These are phyloP conservation scores for Kodamaea jinghongensis DNA, from an alignment of 805 yeast species.

Conservation along the genomic window DNA sequence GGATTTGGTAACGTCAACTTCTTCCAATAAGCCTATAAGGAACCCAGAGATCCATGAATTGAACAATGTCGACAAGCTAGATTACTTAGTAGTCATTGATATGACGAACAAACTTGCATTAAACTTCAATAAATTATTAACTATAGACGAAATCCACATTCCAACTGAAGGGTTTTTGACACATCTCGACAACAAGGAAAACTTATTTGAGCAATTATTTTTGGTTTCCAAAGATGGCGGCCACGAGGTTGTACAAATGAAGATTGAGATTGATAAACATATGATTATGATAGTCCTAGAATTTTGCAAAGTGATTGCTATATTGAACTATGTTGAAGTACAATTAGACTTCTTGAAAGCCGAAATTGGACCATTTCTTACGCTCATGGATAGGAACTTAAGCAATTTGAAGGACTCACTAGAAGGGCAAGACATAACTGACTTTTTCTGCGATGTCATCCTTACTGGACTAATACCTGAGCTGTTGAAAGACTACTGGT, in stretches of 20 bases:
- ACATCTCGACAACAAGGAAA: slow-evolving; percentile 19
- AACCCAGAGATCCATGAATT: slow-evolving; percentile 12
- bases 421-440: slow-evolving; percentile 11
- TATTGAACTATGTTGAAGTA: slow-evolving; percentile 21
- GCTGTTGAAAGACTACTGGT: slow-evolving; percentile 54
- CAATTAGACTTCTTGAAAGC: slow-evolving; percentile 18
- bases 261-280: slow-evolving; percentile 14
- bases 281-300: slow-evolving; percentile 22
- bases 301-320: slow-evolving; percentile 26
- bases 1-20: slow-evolving; percentile 1
- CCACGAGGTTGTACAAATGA: slow-evolving; percentile 16
- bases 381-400: slow-evolving; percentile 30
- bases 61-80: slow-evolving; percentile 12
- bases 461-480: slow-evolving; percentile 54
- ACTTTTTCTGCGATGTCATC: slow-evolving; percentile 42
- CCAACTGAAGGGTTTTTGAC: slow-evolving; percentile 17
- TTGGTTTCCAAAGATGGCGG: slow-evolving; percentile 15
- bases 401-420: slow-evolving; percentile 31
- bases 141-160: slow-evolving; percentile 23
- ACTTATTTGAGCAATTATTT: slow-evolving; percentile 28
- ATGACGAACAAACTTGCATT: slow-evolving; percentile 20
- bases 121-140: slow-evolving; percentile 31
- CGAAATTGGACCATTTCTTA: slow-evolving; percentile 25
- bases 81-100: slow-evolving; percentile 27
- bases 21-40: slow-evolving; percentile 7